Evolutionary conservation across 192 early-diverging fungal species (phyloP), one percentile per base, ranked within the genome.

Genomic region (Linnemannia zychae): DNA sequence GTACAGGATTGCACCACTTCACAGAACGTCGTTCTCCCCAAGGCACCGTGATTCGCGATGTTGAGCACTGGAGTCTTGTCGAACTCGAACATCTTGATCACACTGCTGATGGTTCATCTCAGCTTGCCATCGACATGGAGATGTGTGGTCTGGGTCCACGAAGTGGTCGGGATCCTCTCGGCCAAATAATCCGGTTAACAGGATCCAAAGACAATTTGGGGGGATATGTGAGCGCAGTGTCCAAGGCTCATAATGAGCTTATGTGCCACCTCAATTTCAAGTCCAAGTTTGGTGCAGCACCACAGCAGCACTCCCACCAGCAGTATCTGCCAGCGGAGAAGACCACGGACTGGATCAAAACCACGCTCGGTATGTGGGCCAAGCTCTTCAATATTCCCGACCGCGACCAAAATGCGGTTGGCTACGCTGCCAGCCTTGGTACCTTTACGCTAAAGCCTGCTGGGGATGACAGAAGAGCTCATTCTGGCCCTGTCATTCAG

Each of bases 61-160:
- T 85, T 68, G 83, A 79, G 49, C 83, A 85, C 34, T 85, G 83
- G 83, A 85, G 77, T 48, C 33, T 85, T 28, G 11, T 85, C 22
- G 83, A 85, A 60, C 76, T 85, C 13, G 83, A 85, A 34, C 15
- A 76, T 11, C 11, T 85, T 20, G 7, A 16, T 24, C 18, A 67
- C 3, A 44, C 24, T 7, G 7, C 50, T 1, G 65, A 76, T 24
- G 67, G 17, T 12, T 15, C 53, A 6, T 48, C 36, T 15, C 52
- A 75, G 6, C 20, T 48, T 17, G 31, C 20, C 18, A 70, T 85
- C 31, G 37, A 34, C 16, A 20, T 79, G 17, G 83, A 79, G 37
- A 76, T 79, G 77, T 85, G 83, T 36, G 83, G 83, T 13, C 37
- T 85, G 31, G 83, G 79, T 1, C 17, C 77, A 24, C 67, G 83